Base-by-base conservation (phyloP, 495 filamentous ascomycete species). In the Aspergillus taichungensis region DNA sequence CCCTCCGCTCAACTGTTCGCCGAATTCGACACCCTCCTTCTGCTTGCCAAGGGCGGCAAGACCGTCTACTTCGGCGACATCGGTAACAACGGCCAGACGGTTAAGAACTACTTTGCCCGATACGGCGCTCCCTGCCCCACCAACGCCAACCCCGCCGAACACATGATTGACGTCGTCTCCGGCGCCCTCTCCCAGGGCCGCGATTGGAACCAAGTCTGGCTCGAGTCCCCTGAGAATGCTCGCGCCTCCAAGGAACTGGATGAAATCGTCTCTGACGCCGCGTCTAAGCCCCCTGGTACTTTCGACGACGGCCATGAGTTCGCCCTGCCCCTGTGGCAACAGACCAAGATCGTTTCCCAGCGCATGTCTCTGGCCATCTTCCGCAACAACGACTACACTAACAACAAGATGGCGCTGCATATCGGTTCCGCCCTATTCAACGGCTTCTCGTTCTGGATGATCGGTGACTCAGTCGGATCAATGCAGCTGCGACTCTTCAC, bases 131-230 rank as follows among this genome's bases (percentile, higher is more conserved):
- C 75, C 10, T 95, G 88, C 60, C 85, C 85, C 1, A 45, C 67
- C 3, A 77, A 82, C 6, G 79, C 82, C 9, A 97, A 76, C 46
- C 88, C 88, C 12, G 90, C 90, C 6, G 91, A 95, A 58, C 89
- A 85, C 76, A 94, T 96, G 85, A 74, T 96, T 34, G 88, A 94
- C 51, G 84, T 87, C 44, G 91, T 89, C 37, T 63, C 63, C 7
- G 65, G 65, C 3, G 33, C 56, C 9, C 52, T 66, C 1, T 62
- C 60, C 27, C 64, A 66, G 29, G 61, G 57, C 13, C 56, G 71
- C 8, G 71, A 83, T 52, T 85, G 83, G 83, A 71, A 76, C 52
- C 64, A 81, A 30, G 69, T 81, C 49, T 87, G 83, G 83, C 57
- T 68, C 8, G 71, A 76, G 27, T 82, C 79, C 1, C 61, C 73